Evolutionary conservation across 306 rosid genomes (phyloP), one percentile per base, ranked within the genome.

Genomic region (Castanea mollissima): DNA sequence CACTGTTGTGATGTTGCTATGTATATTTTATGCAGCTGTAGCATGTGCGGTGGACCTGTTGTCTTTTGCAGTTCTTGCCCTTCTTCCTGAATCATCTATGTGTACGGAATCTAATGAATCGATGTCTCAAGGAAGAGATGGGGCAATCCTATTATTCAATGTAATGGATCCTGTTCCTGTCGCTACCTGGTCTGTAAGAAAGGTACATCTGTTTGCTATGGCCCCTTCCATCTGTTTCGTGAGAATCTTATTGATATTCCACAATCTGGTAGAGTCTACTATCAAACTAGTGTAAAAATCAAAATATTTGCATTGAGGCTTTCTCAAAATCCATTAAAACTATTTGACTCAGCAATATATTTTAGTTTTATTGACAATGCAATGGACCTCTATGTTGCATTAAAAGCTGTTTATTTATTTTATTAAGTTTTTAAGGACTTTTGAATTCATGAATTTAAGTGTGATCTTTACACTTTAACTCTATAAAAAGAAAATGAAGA

Each of bases 31-130:
- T 95, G 90, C 97, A 91, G 99, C 90, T 86, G 76, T 93, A 52
- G 87, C 97, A n/a, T 91, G 85, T 84, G 79, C 94, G 63, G 60
- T 77, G 59, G 94, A 90, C 80, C 80, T 62, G 63, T 84, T 91
- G 58, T 79, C 82, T 72, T 93, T 93, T 88, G 98, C 97, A n/a
- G 85, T 90, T 67, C 92, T 93, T 76, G 91, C 92, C 77, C 89
- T 87, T 60, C 81, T 92, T 79, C 93, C 97, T 3, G 86, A 90
- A 75, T 81, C 91, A 49, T 73, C 79, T 13, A 32, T 41, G 13
- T 23, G 19, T 74, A 19, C 75, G 20, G 78, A 18, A 21, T 73
- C 83, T 64, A 88, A 76, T 60, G 90, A 85, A 62, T 69, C 18
- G 32, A 51, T 81, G 56, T 77, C 84, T 65, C 74, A 73, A 71